Base-by-base conservation (phyloP, 2,329 filamentous ascomycete species). In the Pyricularia sp. region DNA sequence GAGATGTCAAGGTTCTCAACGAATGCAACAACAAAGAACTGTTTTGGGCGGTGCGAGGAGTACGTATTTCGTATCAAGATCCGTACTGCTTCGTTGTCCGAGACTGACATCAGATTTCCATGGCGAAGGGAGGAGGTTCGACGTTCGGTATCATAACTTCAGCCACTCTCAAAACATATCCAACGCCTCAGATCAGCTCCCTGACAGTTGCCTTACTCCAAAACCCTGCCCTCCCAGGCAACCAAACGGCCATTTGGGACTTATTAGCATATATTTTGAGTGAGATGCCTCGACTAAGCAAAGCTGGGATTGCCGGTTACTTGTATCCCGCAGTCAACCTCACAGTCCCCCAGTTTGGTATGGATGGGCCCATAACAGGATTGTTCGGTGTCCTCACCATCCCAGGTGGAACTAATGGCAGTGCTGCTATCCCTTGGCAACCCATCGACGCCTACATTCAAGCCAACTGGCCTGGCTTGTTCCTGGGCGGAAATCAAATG, bases 31-130 rank as follows among this genome's bases (percentile, higher is more conserved):
- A 89, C 68, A 68, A 77, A 0, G 86, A 90, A 68, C 76, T 90
- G 0, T 90, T 88, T 74, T 90, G 87, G 87, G 88, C 88, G 0
- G 79, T 89, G 70, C 78, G 84, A 69, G 86, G 88, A 11, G 82
- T 86, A 76, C 76, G 81, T 79, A 0, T 4, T 63, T 23, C 30
- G 28, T 3, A 2, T 20, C 11, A n/a, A 17, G 20, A 17, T 69
- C 14, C 26, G 11, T 36, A 42, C 64, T 20, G 17, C 31, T 33
- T 6, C 5, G 2, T n/a, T 23, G 14, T 25, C 26, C 3, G 20
- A 28, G 30, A 65, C 26, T 36, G 11, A 25, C 31, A 42, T 17
- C n/a, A 31, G 23, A 36, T 36, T 36, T 2, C 28, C 2, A 20
- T 11, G 30, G 2, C 4, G 17, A 25, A 84, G 83, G 86, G 86